Base-by-base conservation (phyloP, 2,329 filamentous ascomycete species). In the Arthrobotrys musiformis region DNA sequence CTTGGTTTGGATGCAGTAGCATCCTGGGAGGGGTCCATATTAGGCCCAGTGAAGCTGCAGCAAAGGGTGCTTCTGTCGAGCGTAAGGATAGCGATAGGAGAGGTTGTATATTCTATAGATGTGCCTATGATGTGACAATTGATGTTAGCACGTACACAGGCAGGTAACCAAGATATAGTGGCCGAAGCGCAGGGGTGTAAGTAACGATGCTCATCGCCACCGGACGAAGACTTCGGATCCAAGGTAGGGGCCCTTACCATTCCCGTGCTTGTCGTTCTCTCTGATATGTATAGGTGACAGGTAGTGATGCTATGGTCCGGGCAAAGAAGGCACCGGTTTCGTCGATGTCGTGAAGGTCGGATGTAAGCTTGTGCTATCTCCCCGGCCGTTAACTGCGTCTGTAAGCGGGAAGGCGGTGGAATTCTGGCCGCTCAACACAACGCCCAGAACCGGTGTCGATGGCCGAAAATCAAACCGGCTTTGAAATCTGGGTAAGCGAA, bases 371-470 rank as follows among this genome's bases (percentile, higher is more conserved):
- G 63, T 63, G 56, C 58, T 75, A 69, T 37, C 50, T 63, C 58
- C 48, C 35, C 30, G 6, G 30, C 26, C 17, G 1, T 22, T 19
- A 15, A 40, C 8, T 44, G 13, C 33, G 63, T 30, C 61, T 42
- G 70, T 50, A 56, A 64, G 62, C 56, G 54, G 40, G 52, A 44
- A 22, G 42, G 52, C 35, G 61, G 69, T 58, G 28, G 40, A 35
- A 66, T 67, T 73, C n/a, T 24, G 61, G 60, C 22, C 58, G 54
- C 50, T 50, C 69, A 73, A 73, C 69, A 50, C 60, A 73, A 52
- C 8, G 9, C 46, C 19, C 24, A 15, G 13, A n/a, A 15, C 33
- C 17, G 22, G 17, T 24, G 48, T 30, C 6, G 13, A 15, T 13
- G n/a, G 35, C 17, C 54, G 19, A 33, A 48, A 46, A 68, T 5